phyloP scores from a whole-genome alignment of 2,329 filamentous ascomycete species.

The Dactylellina haptotyla region DNA sequence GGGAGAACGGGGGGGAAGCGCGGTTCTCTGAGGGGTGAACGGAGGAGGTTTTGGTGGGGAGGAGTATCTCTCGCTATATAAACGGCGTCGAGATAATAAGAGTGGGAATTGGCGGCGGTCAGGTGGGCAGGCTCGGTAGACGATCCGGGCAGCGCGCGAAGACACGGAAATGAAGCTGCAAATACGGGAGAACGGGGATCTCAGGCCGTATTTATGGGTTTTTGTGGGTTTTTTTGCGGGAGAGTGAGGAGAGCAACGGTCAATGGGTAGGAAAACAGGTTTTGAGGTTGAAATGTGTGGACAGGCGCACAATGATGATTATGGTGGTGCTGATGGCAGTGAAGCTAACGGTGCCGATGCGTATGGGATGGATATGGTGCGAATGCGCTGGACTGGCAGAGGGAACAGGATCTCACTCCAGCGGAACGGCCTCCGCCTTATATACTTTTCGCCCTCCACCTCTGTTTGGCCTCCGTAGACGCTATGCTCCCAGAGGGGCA shows the following conservation, averaged over 20 bases:
- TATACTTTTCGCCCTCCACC: too few relatives aligned
- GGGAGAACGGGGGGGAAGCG: neutral
- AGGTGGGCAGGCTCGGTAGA: constrained; percentile 15
- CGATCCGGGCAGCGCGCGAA: constrained; percentile 32
- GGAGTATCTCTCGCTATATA: constrained; percentile 17
- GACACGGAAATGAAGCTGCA: too few relatives aligned
- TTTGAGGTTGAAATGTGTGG: too few relatives aligned
- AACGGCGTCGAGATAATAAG: constrained; percentile 24
- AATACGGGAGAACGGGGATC: too few relatives aligned
- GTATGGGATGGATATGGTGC: neutral
- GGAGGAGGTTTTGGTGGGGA: neutral
- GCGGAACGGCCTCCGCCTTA: constrained; percentile 4
- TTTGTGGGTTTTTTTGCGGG: neutral
- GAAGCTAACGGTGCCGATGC: neutral
- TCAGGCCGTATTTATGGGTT: too few relatives aligned
- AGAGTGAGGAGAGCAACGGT: neutral
- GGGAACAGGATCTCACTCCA: neutral
- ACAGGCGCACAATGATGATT: constrained; percentile 4
- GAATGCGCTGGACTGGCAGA: neutral
- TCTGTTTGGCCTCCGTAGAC: too few relatives aligned
- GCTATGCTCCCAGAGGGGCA: too few relatives aligned
- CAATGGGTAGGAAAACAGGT: constrained; percentile 3
- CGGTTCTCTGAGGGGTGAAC: neutral
- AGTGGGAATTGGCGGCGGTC: constrained; percentile 42
- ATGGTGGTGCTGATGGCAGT: neutral